phyloP scores from a whole-genome alignment of 208 protist genomes.

The Trypanosoma vivax region DNA sequence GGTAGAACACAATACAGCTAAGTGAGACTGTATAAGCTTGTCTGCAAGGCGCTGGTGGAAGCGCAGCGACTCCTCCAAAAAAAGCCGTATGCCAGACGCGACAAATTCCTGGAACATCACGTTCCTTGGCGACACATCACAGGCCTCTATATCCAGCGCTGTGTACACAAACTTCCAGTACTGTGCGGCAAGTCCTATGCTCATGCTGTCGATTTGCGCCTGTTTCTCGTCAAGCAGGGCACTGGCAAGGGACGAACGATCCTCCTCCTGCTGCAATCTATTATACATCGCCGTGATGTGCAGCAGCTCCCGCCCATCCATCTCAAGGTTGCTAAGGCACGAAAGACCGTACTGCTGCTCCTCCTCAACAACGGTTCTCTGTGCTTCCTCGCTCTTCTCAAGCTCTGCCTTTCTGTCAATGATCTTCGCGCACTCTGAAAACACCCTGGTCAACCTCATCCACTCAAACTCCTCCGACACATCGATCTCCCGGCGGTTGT shows the following conservation, averaged over 20 bases:
- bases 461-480: slow-evolving; percentile 24
- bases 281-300: slow-evolving; percentile 7
- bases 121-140: background rate
- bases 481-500: slow-evolving; percentile 20
- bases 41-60: background rate
- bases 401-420: slow-evolving; percentile 10
- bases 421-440: background rate
- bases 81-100: background rate
- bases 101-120: background rate
- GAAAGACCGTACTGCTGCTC: slow-evolving; percentile 1
- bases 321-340: slow-evolving; percentile 5
- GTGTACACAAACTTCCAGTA: background rate
- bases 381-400: background rate
- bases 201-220: background rate
- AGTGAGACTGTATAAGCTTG: background rate
- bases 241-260: background rate
- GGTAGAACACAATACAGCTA: too few relatives aligned
- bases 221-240: background rate
- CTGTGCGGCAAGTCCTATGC: background rate
- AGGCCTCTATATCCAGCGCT: slow-evolving; percentile 2
- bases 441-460: background rate
- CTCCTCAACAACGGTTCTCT: background rate
- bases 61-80: background rate
- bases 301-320: slow-evolving; percentile 17
- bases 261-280: background rate